phyloP scores from a whole-genome alignment of 345 rosid genomes.

The Physaria fendleri region DNA sequence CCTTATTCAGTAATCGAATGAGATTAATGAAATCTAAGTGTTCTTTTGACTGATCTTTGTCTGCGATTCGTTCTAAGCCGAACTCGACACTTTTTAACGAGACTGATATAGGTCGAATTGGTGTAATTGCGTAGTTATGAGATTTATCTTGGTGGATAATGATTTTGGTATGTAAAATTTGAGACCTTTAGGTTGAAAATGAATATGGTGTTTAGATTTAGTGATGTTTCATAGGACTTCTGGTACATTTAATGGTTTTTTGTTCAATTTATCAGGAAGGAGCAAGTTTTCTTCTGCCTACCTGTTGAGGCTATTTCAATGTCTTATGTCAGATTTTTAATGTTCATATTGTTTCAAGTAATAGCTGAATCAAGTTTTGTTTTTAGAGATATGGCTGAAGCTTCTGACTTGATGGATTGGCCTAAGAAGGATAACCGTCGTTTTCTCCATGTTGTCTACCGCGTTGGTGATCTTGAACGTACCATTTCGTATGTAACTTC shows the following conservation, averaged over 20 bases:
- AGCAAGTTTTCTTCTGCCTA: neutral
- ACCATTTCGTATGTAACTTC: constrained; percentile 53
- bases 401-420: constrained; percentile 69
- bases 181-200: neutral
- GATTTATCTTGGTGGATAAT: neutral
- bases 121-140: neutral
- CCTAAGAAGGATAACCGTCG: constrained; percentile 89
- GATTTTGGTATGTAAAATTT: neutral
- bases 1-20: neutral
- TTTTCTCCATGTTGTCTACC: constrained; percentile 81
- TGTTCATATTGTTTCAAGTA: neutral
- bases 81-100: too few relatives aligned
- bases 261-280: neutral
- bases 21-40: neutral
- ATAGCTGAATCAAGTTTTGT: neutral
- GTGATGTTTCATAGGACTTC: neutral
- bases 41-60: neutral
- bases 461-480: constrained; percentile 88
- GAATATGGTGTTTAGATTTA: neutral
- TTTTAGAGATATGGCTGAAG: constrained; percentile 45
- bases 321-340: neutral
- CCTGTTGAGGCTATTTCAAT: constrained; percentile 1
- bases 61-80: too few relatives aligned
- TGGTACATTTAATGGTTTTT: neutral
- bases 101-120: too few relatives aligned